phyloP scores from a whole-genome alignment of 192 early-diverging fungal genomes.

The Coemansia sp. region DNA sequence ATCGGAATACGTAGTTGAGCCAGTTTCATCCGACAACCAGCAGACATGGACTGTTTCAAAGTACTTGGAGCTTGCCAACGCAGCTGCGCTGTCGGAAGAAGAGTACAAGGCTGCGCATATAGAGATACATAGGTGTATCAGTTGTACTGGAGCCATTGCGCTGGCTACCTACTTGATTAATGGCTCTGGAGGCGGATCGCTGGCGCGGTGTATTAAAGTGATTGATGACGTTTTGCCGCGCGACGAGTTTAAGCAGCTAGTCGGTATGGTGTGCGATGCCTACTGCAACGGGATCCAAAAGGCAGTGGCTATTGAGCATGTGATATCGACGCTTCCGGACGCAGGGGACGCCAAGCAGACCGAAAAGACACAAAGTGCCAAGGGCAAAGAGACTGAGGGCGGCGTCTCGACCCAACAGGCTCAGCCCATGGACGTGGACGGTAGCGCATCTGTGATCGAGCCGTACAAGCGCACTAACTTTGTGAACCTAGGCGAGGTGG shows the following conservation, averaged over 20 bases:
- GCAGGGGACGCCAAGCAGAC: slow-evolving; percentile 22
- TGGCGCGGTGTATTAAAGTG: slow-evolving; percentile 38
- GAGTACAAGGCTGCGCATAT: slow-evolving; percentile 21
- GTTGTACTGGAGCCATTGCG: slow-evolving; percentile 24
- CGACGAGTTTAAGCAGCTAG: slow-evolving; percentile 34
- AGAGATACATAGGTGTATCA: slow-evolving; percentile 34
- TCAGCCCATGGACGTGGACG: slow-evolving; percentile 45
- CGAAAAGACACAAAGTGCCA: slow-evolving; percentile 9
- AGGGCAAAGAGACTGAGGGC: slow-evolving; percentile 27
- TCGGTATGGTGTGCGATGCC: slow-evolving; percentile 14
- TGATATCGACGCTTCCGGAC: slow-evolving; percentile 17
- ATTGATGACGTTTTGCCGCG: slow-evolving; percentile 20
- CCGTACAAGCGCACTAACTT: slow-evolving; percentile 32
- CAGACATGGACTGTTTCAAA: slow-evolving; percentile 2
- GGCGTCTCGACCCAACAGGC: not conserved
- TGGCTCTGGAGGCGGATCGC: slow-evolving; percentile 37
- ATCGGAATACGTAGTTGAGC: slow-evolving; percentile 21
- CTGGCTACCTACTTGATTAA: slow-evolving; percentile 41
- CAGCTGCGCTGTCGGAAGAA: slow-evolving; percentile 22
- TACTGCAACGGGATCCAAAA: slow-evolving; percentile 27
- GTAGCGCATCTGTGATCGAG: slow-evolving; percentile 5
- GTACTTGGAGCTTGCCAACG: slow-evolving; percentile 34
- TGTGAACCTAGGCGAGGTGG: slow-evolving; percentile 34
- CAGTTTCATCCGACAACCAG: not conserved
- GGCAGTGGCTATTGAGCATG: slow-evolving; percentile 42